Evolutionary conservation across 2,329 filamentous ascomycete genomes (phyloP).

Genomic region (Raffaelea arxii): DNA sequence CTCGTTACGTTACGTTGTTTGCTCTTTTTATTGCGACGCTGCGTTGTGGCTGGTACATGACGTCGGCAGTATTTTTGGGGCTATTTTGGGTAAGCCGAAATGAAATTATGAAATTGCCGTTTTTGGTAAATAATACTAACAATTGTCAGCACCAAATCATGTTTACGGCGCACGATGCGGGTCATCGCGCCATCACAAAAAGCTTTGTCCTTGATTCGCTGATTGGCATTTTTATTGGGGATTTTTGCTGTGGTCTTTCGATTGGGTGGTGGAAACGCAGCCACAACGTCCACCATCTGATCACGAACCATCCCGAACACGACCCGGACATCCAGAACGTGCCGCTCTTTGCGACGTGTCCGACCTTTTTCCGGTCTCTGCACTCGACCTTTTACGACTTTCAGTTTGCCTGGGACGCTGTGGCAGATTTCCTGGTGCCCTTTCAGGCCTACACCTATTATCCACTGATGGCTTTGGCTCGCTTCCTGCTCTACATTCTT

Average conservation of each 20-base stretch:
- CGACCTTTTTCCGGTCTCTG: slow-evolving; percentile 55
- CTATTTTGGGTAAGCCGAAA: slow-evolving; percentile 47
- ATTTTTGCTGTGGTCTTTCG: slow-evolving; percentile 56
- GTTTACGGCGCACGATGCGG: slow-evolving; percentile 58
- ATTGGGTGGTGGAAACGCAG: slow-evolving; percentile 63
- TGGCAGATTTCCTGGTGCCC: slow-evolving; percentile 47
- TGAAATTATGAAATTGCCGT: too few species aligned
- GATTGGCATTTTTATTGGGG: slow-evolving; percentile 53
- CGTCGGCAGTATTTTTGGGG: slow-evolving; percentile 49
- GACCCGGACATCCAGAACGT: slow-evolving; percentile 56
- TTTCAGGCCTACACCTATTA: slow-evolving; percentile 62
- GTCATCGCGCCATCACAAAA: slow-evolving; percentile 52
- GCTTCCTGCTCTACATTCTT: slow-evolving; percentile 63
- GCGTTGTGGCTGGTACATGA: slow-evolving; percentile 42
- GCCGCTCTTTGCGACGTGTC: slow-evolving; percentile 58
- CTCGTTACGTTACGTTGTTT: slow-evolving; percentile 46
- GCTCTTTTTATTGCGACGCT: slow-evolving; percentile 34
- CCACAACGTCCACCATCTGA: slow-evolving; percentile 58
- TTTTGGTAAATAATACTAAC: too few species aligned
- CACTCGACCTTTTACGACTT: slow-evolving; percentile 57
- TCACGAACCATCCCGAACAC: slow-evolving; percentile 52
- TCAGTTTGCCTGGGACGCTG: slow-evolving; percentile 51
- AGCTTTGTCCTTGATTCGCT: slow-evolving; percentile 48
- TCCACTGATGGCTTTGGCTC: slow-evolving; percentile 54
- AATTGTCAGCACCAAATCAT: slow-evolving; percentile 51